Evolutionary conservation across 345 rosid species (phyloP).

Genomic region (Leavenworthia alabamica): DNA sequence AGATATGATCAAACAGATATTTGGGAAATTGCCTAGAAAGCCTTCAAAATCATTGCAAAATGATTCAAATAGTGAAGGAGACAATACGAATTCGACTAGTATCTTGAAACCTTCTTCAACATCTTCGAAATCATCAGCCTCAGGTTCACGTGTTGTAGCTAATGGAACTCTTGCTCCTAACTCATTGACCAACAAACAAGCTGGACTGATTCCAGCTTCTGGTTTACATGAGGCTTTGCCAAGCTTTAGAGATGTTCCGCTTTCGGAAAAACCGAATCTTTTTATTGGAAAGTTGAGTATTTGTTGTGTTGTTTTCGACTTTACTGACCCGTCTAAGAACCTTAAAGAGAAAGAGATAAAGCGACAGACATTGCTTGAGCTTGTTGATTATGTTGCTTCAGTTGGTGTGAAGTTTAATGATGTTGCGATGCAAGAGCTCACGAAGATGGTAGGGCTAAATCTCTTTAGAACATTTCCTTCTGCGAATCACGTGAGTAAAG

Average conservation of each 20-base stretch:
- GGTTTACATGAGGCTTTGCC: slow-evolving; percentile 60
- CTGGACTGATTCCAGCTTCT: slow-evolving; percentile 32
- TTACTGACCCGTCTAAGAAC: slow-evolving; percentile 56
- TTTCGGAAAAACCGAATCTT: slow-evolving; percentile 59
- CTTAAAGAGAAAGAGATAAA: slow-evolving; percentile 71
- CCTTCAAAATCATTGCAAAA: slow-evolving; percentile 53
- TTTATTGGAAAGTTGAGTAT: slow-evolving; percentile 49
- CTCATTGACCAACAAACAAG: slow-evolving; percentile 32
- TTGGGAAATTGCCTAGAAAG: slow-evolving; percentile 65
- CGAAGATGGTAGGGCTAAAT: slow-evolving; percentile 61
- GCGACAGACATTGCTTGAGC: slow-evolving; percentile 66
- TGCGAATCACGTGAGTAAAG: slow-evolving; percentile 55
- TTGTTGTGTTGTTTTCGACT: slow-evolving; percentile 67
- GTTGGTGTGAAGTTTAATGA: slow-evolving; percentile 62
- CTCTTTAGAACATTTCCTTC: slow-evolving; percentile 63
- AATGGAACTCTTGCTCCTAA: slow-evolving; percentile 43
- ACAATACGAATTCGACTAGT: slow-evolving; percentile 36
- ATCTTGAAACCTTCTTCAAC: slow-evolving; percentile 20
- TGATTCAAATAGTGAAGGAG: slow-evolving; percentile 47
- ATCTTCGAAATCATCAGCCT: slow-evolving; percentile 38
- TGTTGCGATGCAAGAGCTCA: slow-evolving; percentile 53
- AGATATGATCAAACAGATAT: slow-evolving; percentile 75
- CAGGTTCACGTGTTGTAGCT: slow-evolving; percentile 36
- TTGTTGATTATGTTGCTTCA: slow-evolving; percentile 63
- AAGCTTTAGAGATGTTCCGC: slow-evolving; percentile 65